phyloP scores from a whole-genome alignment of 2,329 filamentous ascomycete genomes.

The Ascochyta clinopodiicola region DNA sequence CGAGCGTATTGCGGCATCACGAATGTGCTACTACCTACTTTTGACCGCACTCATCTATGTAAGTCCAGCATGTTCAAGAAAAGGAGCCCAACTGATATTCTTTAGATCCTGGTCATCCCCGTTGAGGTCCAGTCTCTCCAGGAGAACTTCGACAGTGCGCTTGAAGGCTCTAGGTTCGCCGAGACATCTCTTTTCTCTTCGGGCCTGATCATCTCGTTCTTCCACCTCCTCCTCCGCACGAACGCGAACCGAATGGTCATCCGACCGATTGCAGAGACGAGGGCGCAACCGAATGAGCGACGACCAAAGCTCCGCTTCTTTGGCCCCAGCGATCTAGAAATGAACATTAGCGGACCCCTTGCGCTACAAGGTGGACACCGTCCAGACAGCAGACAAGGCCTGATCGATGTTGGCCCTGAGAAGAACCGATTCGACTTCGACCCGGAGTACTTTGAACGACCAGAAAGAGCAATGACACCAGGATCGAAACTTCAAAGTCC shows the following conservation, averaged over 20 bases:
- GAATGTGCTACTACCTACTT: slow-evolving; percentile 72
- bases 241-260: slow-evolving; percentile 65
- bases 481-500: slow-evolving; percentile 35
- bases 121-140: slow-evolving; percentile 65
- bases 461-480: slow-evolving; percentile 41
- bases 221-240: slow-evolving; percentile 72
- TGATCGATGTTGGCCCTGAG: slow-evolving; percentile 47
- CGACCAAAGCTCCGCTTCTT: slow-evolving; percentile 58
- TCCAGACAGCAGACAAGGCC: slow-evolving; percentile 43
- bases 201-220: slow-evolving; percentile 68
- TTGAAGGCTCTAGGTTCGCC: slow-evolving; percentile 67
- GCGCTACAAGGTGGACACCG: slow-evolving; percentile 41
- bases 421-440: slow-evolving; percentile 48
- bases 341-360: slow-evolving; percentile 50
- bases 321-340: slow-evolving; percentile 51
- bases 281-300: slow-evolving; percentile 49
- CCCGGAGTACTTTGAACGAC: slow-evolving; percentile 40
- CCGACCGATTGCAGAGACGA: slow-evolving; percentile 56
- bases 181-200: slow-evolving; percentile 71
- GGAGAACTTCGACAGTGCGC: slow-evolving; percentile 49
- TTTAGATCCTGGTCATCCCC: slow-evolving; percentile 65
- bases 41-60: slow-evolving; percentile 63
- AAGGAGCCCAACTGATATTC: slow-evolving; percentile 8
- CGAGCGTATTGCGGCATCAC: slow-evolving; percentile 69
- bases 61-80: slow-evolving; percentile 47